Evolutionary conservation across 257 asterid genomes (phyloP).

Genomic region (Euphrasia confusa): DNA sequence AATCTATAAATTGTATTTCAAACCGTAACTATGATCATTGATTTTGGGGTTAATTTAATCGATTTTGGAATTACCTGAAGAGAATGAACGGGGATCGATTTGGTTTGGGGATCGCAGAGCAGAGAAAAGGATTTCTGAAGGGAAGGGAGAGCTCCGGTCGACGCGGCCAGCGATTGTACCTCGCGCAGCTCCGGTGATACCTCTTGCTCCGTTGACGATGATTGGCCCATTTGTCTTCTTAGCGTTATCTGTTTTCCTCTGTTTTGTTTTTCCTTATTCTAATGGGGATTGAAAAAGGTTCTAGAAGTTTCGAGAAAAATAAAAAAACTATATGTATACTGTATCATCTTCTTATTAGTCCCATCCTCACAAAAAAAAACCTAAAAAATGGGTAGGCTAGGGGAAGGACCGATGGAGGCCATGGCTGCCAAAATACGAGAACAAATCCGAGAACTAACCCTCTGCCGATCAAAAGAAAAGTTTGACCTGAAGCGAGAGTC

Average conservation of each 20-base stretch:
- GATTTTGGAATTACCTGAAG: constrained; percentile 45
- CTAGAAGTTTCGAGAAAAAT: too few species aligned
- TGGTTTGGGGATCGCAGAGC: constrained; percentile 63
- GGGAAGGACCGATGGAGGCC: too few species aligned
- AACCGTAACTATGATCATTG: background rate
- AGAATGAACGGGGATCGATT: constrained; percentile 52
- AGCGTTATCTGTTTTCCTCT: constrained; percentile 2
- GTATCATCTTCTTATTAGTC: too few species aligned
- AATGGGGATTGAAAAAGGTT: too few species aligned
- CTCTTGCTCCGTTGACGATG: constrained; percentile 55
- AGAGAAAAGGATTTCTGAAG: constrained; percentile 59
- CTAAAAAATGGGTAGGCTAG: too few species aligned
- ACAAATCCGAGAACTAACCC: too few species aligned
- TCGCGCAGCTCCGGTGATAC: constrained; percentile 61
- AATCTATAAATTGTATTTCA: background rate
- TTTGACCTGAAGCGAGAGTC: too few species aligned
- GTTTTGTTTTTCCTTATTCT: background rate
- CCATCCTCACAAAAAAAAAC: too few species aligned
- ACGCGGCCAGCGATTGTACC: constrained; percentile 76
- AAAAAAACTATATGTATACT: too few species aligned
- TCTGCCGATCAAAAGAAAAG: too few species aligned
- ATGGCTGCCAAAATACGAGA: too few species aligned
- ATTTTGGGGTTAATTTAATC: background rate
- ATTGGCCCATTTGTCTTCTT: constrained; percentile 64
- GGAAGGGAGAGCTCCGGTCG: constrained; percentile 79